Evolutionary conservation across 345 rosid genomes (phyloP).

Genomic region (Populus pruinosa): DNA sequence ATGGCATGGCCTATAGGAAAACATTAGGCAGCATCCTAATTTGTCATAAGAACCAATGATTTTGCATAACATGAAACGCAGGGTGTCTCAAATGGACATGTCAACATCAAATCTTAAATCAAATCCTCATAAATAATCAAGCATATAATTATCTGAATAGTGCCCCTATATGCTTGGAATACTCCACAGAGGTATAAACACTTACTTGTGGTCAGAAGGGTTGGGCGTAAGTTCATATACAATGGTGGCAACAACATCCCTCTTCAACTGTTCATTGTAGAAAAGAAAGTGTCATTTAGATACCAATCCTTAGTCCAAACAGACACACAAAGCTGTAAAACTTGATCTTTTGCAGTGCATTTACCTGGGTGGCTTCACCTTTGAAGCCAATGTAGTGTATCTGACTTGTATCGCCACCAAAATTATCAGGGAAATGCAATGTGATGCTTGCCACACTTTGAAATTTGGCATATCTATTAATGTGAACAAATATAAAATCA

Average conservation of each 20-base stretch:
- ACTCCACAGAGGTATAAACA: conserved; percentile 9
- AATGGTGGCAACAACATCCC: conserved; percentile 84
- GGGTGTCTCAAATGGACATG: background rate
- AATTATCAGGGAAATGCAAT: conserved; percentile 91
- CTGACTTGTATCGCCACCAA: conserved; percentile 74
- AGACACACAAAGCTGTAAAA: conserved; percentile 2
- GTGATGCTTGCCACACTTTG: conserved; percentile 87
- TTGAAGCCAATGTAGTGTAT: conserved; percentile 87
- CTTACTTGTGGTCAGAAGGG: conserved; percentile 98
- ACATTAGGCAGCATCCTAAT: background rate
- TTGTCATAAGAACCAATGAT: background rate
- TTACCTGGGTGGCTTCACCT: conserved; percentile 98
- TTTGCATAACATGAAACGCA: background rate
- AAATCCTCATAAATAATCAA: background rate
- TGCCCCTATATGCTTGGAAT: background rate
- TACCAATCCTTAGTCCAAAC: background rate
- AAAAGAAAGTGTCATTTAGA: conserved; percentile 16
- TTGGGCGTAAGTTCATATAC: conserved; percentile 93
- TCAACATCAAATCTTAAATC: background rate
- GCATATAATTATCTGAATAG: background rate
- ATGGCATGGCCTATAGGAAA: background rate
- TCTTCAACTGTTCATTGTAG: conserved; percentile 60
- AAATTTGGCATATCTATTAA: conserved; percentile 73
- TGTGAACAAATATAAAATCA: conserved; percentile 4
- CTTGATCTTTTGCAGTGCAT: conserved; percentile 9